Base-by-base conservation (phyloP, 352 stramenopile genomes). In the Achlya hypogyna region DNA sequence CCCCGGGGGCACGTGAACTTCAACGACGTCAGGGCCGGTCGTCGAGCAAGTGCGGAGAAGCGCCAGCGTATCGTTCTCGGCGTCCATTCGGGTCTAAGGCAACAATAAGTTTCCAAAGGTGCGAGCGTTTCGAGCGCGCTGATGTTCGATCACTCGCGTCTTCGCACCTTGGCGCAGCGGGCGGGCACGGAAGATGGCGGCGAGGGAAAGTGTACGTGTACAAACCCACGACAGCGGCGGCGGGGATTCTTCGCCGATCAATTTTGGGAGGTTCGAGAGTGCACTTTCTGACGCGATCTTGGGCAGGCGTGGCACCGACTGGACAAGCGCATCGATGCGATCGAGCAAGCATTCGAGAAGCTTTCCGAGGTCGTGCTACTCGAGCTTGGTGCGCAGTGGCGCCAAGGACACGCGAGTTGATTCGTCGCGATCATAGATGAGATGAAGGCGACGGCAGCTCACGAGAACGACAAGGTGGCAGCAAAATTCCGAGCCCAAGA, bases 1-100 rank as follows among this genome's bases (percentile, higher is more conserved):
- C 9, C 82, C 82, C 14, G 79, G 76, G 20, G 76, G 71, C 62
- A 89, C 78, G 1, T 47, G 29, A 22, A 92, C 71, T 22, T 83
- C 73, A 42, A 88, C 71, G 63, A 78, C 34, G 32, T 67, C 60
- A 6, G 31, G 23, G 38, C 10, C 16, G 2, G 28, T 59, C 42
- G 42, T 28, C 28, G 42, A 59, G 38, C 20, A 58, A 0, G 60
- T 18, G n/a, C 40, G 60, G 10, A 67, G 25, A n/a, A 67, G 31
- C 5, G 60, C 60, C 14, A 67, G 22, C 42, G 60, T 67, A 29
- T 67, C 60, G 38, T 45, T 10, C 38, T 45, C 38, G 34, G 34
- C 6, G 34, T 42, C 34, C 34, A 42, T 42, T 42, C n/a, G n/a
- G n/a, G n/a, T n/a, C n/a, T n/a, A n/a, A n/a, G n/a, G n/a, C n/a